Base-by-base conservation (phyloP, 139 green algal species). In the Chlamydomonas sp. region DNA sequence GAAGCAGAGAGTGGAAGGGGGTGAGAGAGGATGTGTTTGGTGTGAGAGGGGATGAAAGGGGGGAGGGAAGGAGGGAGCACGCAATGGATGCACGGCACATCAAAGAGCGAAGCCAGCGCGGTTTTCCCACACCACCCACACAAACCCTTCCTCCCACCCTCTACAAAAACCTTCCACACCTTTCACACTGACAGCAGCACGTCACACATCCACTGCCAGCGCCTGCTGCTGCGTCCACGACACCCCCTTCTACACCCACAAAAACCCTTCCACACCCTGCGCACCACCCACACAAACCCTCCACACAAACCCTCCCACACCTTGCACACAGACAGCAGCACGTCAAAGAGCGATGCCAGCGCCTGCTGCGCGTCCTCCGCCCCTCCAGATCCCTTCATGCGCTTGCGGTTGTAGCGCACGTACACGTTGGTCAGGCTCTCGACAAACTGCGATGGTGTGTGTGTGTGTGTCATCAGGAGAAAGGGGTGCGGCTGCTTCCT, bases 401-500 rank as follows among this genome's bases (percentile, higher is more conserved):
- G 84, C 79, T 88, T 92, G 69, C 95, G 86, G 86, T 99, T 99
- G 83, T 91, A 96, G 31, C 95, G 83, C 69, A 99, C 93, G 75
- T 99, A 99, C 57, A 99, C 85, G 78, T 99, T 99, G 65, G 95
- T 99, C 26, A 99, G 84, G 49, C 77, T 76, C 36, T 97, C 95
- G 63, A 99, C 96, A 85, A 99, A 98, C 63, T 88, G n/a, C n/a
- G n/a, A n/a, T n/a, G n/a, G n/a, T 86, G 58, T n/a, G n/a, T n/a
- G n/a, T 77, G 3, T 57, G 31, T 30, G 72, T 78, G 82, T 97
- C 91, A 4, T 83, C 83, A 24, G 3, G 35, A n/a, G 88, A 87
- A 58, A 84, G 84, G 66, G n/a, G n/a, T n/a, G n/a, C n/a, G n/a
- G n/a, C n/a, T n/a, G 66, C 57, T 24, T 87, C 88, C 80, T 96